A percentile compares a stretch with the other conserved stretches of the same genome.
phyloP scores from a whole-genome alignment of 345 rosid species.

The Rhizophora mangle region DNA sequence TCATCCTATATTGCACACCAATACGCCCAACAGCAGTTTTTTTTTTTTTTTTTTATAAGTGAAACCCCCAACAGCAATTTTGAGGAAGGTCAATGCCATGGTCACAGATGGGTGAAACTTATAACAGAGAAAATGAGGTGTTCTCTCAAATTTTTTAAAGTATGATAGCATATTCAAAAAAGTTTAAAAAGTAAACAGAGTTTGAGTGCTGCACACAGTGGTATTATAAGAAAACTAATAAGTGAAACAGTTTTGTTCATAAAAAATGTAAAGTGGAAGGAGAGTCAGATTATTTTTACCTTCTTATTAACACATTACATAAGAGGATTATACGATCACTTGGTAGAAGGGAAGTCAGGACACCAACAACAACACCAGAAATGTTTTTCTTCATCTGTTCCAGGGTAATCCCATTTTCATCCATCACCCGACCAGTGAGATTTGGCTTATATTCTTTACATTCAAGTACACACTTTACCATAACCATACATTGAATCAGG shows the following conservation, averaged over 20 bases:
- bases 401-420: constrained; percentile 63
- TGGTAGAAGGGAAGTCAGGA: constrained; percentile 77
- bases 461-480: constrained; percentile 82
- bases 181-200: neutral
- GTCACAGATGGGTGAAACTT: no score
- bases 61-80: no score
- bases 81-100: no score
- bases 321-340: constrained; percentile 67
- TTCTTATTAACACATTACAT: constrained; percentile 85
- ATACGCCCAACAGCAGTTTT: no score
- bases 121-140: no score
- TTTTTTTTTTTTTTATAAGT: no score
- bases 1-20: no score
- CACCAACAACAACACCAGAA: constrained; percentile 60
- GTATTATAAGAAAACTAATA: no score
- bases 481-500: constrained; percentile 92
- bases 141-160: no score
- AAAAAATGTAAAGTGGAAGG: neutral
- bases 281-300: constrained; percentile 42
- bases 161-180: neutral
- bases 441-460: constrained; percentile 92
- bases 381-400: constrained; percentile 87
- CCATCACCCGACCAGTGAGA: constrained; percentile 84
- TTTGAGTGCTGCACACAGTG: no score
- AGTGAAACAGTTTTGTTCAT: neutral